Evolutionary conservation across 495 filamentous ascomycete species (phyloP).

Genomic region (Aspergillus baeticus): DNA sequence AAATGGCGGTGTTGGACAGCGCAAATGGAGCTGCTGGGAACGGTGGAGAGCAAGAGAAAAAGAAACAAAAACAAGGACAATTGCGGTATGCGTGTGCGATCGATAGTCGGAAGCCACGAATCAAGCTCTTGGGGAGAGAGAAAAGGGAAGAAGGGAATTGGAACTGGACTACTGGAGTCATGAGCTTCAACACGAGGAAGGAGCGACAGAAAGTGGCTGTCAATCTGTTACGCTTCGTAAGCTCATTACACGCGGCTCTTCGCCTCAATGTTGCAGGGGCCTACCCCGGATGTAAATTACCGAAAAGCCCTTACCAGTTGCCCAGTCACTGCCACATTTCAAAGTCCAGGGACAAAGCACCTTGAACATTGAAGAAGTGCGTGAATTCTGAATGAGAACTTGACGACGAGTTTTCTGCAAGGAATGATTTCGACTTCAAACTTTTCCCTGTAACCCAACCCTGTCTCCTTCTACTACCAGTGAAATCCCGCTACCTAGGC

Average conservation of each 20-base stretch:
- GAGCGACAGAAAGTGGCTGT: background rate
- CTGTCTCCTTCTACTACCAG: too few species aligned
- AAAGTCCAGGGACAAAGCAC: background rate
- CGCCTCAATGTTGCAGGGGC: background rate
- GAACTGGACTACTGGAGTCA: background rate
- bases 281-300: background rate
- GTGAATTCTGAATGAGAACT: background rate
- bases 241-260: conserved; percentile 18
- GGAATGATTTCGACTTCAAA: too few species aligned
- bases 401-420: too few species aligned
- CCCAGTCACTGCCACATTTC: too few species aligned
- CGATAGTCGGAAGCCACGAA: background rate
- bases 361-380: background rate
- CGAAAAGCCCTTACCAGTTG: background rate
- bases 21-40: conserved; percentile 1
- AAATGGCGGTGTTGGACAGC: conserved; percentile 4
- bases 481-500: background rate
- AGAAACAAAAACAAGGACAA: background rate
- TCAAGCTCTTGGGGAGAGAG: conserved; percentile 2
- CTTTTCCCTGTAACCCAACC: too few species aligned
- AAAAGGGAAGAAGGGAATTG: conserved; percentile 9
- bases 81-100: background rate
- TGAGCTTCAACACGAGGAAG: conserved; percentile 12
- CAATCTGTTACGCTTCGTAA: conserved; percentile 5
- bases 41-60: conserved; percentile 6